Evolutionary conservation across 305 asterid genomes (phyloP).

Genomic region (Lippia alba): DNA sequence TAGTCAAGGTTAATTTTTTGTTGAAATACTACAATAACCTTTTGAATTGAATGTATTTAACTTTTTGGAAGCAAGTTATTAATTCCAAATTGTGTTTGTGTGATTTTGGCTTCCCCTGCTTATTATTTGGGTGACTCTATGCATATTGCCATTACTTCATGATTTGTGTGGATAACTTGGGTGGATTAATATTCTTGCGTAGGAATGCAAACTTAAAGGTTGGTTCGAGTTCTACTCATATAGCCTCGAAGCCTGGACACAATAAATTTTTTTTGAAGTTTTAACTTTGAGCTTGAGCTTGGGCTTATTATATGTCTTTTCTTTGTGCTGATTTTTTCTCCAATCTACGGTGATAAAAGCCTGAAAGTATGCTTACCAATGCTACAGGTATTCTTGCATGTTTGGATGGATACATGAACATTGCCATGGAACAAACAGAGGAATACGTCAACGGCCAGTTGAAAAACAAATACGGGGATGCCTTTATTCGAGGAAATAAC

Average conservation of each 20-base stretch:
- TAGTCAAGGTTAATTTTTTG: background rate
- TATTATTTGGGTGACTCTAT: background rate
- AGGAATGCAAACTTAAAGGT: background rate
- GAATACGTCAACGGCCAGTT: slow-evolving; percentile 95
- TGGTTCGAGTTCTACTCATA: background rate
- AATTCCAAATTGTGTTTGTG: background rate
- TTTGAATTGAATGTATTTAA: background rate
- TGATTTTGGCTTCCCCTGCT: background rate
- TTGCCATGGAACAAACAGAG: slow-evolving; percentile 99
- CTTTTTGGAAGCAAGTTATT: background rate
- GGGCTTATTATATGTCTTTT: background rate
- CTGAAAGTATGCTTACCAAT: background rate
- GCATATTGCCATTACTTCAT: background rate
- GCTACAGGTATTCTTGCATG: slow-evolving; percentile 89
- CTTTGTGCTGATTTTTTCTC: too few species aligned
- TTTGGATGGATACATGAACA: slow-evolving; percentile 97
- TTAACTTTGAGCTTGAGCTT: too few species aligned
- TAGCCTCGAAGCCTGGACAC: background rate
- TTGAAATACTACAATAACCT: background rate
- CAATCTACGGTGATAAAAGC: background rate
- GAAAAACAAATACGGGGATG: slow-evolving; percentile 97
- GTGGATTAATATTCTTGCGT: background rate
- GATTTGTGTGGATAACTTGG: background rate
- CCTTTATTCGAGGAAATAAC: slow-evolving; percentile 95
- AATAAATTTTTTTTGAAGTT: too few species aligned